Conservation (phyloP, 2,329 filamentous ascomycete genomes). For the Xylariaceae sp. region DNA sequence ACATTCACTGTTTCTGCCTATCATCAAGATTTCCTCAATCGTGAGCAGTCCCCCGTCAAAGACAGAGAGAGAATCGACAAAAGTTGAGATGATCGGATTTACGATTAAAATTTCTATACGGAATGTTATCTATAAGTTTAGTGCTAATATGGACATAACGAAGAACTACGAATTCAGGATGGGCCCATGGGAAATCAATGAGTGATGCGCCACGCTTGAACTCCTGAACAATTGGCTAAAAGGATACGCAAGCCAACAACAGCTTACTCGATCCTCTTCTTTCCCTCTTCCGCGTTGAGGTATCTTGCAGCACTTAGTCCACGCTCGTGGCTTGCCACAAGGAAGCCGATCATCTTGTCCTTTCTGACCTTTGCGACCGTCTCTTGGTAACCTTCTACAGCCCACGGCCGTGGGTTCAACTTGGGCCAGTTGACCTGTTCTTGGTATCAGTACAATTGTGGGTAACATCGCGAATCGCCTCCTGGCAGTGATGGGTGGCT, state of each 20-base stretch:
- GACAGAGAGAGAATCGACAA: background rate
- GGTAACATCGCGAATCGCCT: background rate
- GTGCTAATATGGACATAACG: background rate
- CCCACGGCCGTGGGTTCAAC: conserved; percentile 81
- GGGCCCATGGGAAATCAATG: background rate
- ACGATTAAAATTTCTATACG: conserved; percentile 3
- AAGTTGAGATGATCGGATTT: background rate
- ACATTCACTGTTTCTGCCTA: too few species aligned
- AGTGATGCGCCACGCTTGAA: background rate
- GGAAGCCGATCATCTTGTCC: conserved; percentile 71
- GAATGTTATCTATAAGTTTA: conserved; percentile 6
- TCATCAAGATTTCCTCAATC: too few species aligned
- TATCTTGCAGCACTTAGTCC: conserved; percentile 78
- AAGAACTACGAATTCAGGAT: background rate
- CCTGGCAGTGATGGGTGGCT: background rate
- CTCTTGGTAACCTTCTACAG: conserved; percentile 82
- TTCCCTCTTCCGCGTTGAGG: conserved; percentile 87
- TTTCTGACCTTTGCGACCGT: conserved; percentile 77
- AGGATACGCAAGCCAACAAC: background rate
- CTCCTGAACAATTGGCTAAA: background rate
- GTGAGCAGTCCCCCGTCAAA: background rate
- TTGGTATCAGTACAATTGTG: conserved; percentile 18
- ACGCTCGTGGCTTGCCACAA: conserved; percentile 71
- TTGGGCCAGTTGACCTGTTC: conserved; percentile 94
- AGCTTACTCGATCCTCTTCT: conserved; percentile 84